Base-by-base conservation (phyloP, 177 flowering plant species). In the Vitis hybrid region DNA sequence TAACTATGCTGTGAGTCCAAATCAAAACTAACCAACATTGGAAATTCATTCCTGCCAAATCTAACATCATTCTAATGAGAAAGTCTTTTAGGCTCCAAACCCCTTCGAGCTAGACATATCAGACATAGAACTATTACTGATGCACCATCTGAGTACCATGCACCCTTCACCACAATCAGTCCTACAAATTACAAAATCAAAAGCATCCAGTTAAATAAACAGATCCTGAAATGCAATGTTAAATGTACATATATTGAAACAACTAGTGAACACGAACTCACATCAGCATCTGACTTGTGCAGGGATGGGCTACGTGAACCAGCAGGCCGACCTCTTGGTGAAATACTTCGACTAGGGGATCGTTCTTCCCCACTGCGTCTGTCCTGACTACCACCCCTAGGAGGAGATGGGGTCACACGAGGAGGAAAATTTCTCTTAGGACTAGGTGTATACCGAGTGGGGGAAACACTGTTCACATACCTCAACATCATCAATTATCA, bases 251-350 rank as follows among this genome's bases (percentile, higher is more conserved):
- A 49, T 72, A 51, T 16, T 3, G 31, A 55, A 49, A 19, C 26
- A 13, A 1, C 8, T 12, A 1, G 45, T 5, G 16, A 8, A 1
- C 4, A 29, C 0, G 5, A 11, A 71, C 85, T 79, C 75, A 86
- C 88, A 73, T 83, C 85, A 61, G 69, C 80, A 73, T 85, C 88
- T n/a, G 85, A 83, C 60, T 77, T 80, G 15, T 63, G 58, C 13
- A 83, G 83, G 9, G 85, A 83, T n/a, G 76, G 82, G 68, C 91
- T 84, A 11, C 78, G 81, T 68, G 88, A 87, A 78, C 61, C 76
- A 57, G 74, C 81, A 79, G 68, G 79, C 7, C 76, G 80, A 63
- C 70, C 79, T 33, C 71, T 70, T 1, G 87, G 85, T 0, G 90
- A 87, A 67, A 70, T 80, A 76, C 86, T 84, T 26, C 61, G 85